These are phyloP conservation scores for Phyllosticta ampelicida DNA, from an alignment of 2,329 filamentous ascomycete species.

Conservation along the genomic window DNA sequence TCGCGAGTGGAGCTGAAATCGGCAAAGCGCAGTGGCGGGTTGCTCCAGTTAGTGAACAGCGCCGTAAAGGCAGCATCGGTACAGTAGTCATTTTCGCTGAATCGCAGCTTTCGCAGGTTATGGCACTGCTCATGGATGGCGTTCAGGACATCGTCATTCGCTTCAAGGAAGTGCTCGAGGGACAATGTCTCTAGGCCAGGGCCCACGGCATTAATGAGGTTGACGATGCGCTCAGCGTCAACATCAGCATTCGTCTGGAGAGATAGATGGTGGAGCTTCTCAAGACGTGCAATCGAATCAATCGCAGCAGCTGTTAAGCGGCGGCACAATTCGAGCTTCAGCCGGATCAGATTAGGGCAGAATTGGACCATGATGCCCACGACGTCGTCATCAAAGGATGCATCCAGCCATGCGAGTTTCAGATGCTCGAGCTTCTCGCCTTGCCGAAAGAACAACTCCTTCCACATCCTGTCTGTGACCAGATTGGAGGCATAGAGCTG, in stretches of 20 bases:
- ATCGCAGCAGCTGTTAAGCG: constrained; percentile 58
- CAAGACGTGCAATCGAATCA: constrained; percentile 50
- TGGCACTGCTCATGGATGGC: constrained; percentile 61
- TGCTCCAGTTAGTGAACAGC: constrained; percentile 68
- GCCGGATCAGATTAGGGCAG: constrained; percentile 58
- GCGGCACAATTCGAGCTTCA: constrained; percentile 78
- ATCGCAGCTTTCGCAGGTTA: constrained; percentile 62
- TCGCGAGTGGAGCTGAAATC: constrained; percentile 72
- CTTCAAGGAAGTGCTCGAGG: constrained; percentile 54
- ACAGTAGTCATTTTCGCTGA: constrained; percentile 65
- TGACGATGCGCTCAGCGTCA: constrained; percentile 46
- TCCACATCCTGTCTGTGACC: constrained; percentile 66
- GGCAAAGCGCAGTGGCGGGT: constrained; percentile 56
- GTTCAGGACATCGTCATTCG: constrained; percentile 59
- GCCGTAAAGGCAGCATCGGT: constrained; percentile 63
- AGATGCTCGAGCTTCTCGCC: constrained; percentile 56
- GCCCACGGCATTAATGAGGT: constrained; percentile 54
- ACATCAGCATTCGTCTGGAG: constrained; percentile 54
- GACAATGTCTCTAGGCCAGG: constrained; percentile 64
- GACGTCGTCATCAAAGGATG: constrained; percentile 63
- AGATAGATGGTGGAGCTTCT: constrained; percentile 61
- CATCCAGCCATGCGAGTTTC: constrained; percentile 76
- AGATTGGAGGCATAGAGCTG: constrained; percentile 80
- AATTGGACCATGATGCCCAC: constrained; percentile 50
- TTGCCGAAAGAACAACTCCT: constrained; percentile 53